Evolutionary conservation across 2,329 filamentous ascomycete species (phyloP).

Genomic region (Colletotrichum euphorbiae): DNA sequence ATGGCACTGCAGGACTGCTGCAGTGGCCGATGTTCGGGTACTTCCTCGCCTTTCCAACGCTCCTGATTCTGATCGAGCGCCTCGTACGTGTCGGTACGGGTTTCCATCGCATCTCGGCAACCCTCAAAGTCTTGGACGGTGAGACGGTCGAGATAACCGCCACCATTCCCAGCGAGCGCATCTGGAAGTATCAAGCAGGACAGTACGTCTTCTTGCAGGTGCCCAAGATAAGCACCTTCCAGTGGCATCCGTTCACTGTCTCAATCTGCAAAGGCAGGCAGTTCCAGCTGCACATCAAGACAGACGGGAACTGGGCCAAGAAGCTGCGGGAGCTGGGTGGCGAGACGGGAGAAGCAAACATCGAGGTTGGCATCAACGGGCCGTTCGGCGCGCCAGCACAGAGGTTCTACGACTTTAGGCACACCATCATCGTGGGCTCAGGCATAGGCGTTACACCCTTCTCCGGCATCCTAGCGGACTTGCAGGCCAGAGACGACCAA

Average conservation of each 20-base stretch:
- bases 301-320: slow-evolving; percentile 67
- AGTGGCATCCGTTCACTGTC: slow-evolving; percentile 71
- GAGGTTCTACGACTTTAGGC: slow-evolving; percentile 68
- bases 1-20: slow-evolving; percentile 62
- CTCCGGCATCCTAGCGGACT: slow-evolving; percentile 65
- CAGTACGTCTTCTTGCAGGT: slow-evolving; percentile 69
- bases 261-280: slow-evolving; percentile 64
- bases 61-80: slow-evolving; percentile 63
- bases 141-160: slow-evolving; percentile 64
- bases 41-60: slow-evolving; percentile 64
- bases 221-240: slow-evolving; percentile 62
- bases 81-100: slow-evolving; percentile 57
- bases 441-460: slow-evolving; percentile 71
- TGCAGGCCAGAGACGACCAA: slow-evolving; percentile 60
- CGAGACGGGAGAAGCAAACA: slow-evolving; percentile 49
- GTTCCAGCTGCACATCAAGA: slow-evolving; percentile 69
- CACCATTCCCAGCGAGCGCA: slow-evolving; percentile 58
- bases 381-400: slow-evolving; percentile 70
- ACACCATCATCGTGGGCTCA: slow-evolving; percentile 66
- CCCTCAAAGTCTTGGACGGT: slow-evolving; percentile 60
- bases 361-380: slow-evolving; percentile 66
- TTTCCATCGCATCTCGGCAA: slow-evolving; percentile 61
- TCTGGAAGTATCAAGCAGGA: slow-evolving; percentile 67
- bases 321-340: slow-evolving; percentile 57
- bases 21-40: slow-evolving; percentile 69